Base-by-base conservation (phyloP, 2,329 filamentous ascomycete species). In the Daldinia sp. region DNA sequence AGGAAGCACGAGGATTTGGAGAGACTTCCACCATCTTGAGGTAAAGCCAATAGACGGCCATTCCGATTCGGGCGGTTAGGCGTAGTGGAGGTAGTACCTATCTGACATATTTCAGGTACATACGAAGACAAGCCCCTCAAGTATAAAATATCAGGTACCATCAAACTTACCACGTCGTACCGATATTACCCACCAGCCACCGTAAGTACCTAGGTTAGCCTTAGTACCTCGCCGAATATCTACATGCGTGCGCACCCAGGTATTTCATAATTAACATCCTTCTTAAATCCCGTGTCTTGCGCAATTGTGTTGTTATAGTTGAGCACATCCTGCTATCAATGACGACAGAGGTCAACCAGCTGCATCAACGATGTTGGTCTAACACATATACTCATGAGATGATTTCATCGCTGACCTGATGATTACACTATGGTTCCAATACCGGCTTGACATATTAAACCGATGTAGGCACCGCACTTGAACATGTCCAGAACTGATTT, bases 21-120 rank as follows among this genome's bases (percentile, higher is more conserved):
- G 47, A 61, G 50, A 49, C 57, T 58, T 50, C 47, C 35, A 61
- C 60, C 54, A 61, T 51, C 45, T 43, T 37, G 27, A 29, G 49
- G 41, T 5, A 32, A 45, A 57, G 39, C 64, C 64, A 64, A 62
- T 60, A 17, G 41, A 64, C 54, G 51, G 32, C 45, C 47, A 29
- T 59, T 67, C 64, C 61, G 64, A 60, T 54, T 64, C 48, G 61
- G 64, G 61, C 54, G 64, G 41, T 52, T 61, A 56, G 56, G 29
- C 27, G 27, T 30, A 34, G 27, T 45, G 27, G 23, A 43, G 51
- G 27, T 29, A 29, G 39, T 48, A 37, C 29, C n/a, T 56, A 56
- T 21, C 47, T 34, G 29, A 35, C 15, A 48, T 30, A 29, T 48
- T 17, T 29, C 27, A 30, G 25, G 43, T 48, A 48, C 43, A 3